phyloP scores from a whole-genome alignment of 106 monocot species.

The Dendrobium catenatum region DNA sequence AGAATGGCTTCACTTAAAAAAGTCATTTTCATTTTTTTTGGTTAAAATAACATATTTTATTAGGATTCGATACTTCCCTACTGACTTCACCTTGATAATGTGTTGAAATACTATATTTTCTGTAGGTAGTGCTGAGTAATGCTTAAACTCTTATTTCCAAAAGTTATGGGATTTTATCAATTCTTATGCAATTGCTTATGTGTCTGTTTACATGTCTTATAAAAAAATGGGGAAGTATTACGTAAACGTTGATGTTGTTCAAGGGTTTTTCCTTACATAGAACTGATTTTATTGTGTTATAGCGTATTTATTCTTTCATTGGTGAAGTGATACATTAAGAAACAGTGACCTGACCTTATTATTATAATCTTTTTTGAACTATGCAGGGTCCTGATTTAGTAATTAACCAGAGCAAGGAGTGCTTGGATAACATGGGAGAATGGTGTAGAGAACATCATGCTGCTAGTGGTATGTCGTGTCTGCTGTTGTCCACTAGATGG shows the following conservation, averaged over 20 bases:
- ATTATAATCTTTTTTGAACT: background rate
- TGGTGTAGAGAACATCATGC: constrained; percentile 86
- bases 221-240: background rate
- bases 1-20: background rate
- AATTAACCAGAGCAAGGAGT: constrained; percentile 72
- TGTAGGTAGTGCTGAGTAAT: background rate
- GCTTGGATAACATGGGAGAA: constrained; percentile 87
- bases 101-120: background rate
- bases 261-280: too few relatives aligned
- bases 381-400: constrained; percentile 94
- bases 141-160: background rate
- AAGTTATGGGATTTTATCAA: too few relatives aligned
- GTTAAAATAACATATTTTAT: background rate
- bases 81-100: background rate
- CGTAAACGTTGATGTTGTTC: background rate
- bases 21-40: background rate
- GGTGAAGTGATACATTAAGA: background rate
- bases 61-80: background rate
- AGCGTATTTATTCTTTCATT: background rate
- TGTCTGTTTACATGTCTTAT: background rate
- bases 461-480: constrained; percentile 61
- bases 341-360: background rate
- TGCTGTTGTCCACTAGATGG: background rate
- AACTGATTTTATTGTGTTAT: background rate
- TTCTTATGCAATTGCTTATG: background rate